Evolutionary conservation across 1,139 yeast genomes (phyloP).

Genomic region (Geotrichum armillariae): DNA sequence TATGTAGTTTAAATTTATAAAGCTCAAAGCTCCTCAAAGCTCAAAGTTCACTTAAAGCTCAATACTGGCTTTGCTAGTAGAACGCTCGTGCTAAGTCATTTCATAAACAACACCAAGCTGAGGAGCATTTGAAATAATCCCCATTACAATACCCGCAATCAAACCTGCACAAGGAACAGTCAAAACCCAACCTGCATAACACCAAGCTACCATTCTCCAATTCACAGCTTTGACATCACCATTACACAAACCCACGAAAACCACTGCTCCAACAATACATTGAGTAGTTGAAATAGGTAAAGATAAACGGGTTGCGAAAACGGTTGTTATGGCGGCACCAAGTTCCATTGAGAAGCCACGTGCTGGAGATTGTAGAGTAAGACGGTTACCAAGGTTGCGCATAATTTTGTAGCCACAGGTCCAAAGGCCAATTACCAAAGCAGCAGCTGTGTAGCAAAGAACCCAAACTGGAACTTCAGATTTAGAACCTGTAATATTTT

Average conservation of each 20-base stretch:
- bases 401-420: slow-evolving; percentile 72
- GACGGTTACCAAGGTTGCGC: slow-evolving; percentile 70
- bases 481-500: slow-evolving; percentile 50
- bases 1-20: too few relatives aligned
- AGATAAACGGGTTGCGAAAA: slow-evolving; percentile 70
- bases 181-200: slow-evolving; percentile 70
- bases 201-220: slow-evolving; percentile 77
- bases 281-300: slow-evolving; percentile 80
- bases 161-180: slow-evolving; percentile 76
- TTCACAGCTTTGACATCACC: slow-evolving; percentile 62
- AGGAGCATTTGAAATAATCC: slow-evolving; percentile 68
- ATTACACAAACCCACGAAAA: slow-evolving; percentile 74
- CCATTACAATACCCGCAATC: slow-evolving; percentile 66
- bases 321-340: slow-evolving; percentile 76
- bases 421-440: slow-evolving; percentile 71
- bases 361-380: slow-evolving; percentile 76
- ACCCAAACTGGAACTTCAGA: slow-evolving; percentile 73
- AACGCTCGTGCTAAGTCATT: too few relatives aligned
- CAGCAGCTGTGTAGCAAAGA: slow-evolving; percentile 64
- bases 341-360: slow-evolving; percentile 79
- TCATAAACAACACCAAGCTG: slow-evolving; percentile 43
- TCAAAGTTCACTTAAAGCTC: too few relatives aligned
- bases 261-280: slow-evolving; percentile 79
- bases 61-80: too few relatives aligned
- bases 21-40: too few relatives aligned